Conservation (phyloP, 148 eudicot genomes). For the Cornus florida region DNA sequence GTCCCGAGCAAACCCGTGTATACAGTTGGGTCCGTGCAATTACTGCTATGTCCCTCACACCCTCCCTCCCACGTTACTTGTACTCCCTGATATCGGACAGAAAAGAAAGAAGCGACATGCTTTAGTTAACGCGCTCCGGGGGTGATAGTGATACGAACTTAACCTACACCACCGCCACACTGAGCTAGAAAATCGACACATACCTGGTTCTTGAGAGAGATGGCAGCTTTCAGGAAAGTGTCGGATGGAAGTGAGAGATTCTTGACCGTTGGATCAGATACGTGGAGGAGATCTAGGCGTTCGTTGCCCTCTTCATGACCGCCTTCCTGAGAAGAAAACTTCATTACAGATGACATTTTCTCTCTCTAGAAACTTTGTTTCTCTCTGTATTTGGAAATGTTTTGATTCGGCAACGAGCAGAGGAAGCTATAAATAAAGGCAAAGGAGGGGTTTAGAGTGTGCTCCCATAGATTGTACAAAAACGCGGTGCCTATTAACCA, state of each 20-base stretch:
- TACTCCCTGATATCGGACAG: conserved; percentile 38
- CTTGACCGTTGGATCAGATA: conserved; percentile 27
- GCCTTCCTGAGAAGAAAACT: conserved; percentile 21
- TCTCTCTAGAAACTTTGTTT: not conserved
- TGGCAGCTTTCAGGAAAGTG: conserved; percentile 46
- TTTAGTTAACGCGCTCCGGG: not conserved
- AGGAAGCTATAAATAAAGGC: too few species aligned
- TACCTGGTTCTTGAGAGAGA: conserved; percentile 63
- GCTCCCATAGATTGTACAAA: too few species aligned
- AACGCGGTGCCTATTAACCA: too few species aligned
- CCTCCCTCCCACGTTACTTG: conserved; percentile 47
- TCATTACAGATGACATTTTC: conserved; percentile 35
- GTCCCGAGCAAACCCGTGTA: conserved; percentile 69
- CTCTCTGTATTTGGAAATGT: not conserved
- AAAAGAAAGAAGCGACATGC: not conserved
- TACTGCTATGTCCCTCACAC: not conserved
- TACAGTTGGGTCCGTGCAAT: conserved; percentile 35
- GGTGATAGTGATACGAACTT: not conserved
- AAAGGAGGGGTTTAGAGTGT: too few species aligned
- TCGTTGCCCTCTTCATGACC: conserved; percentile 17
- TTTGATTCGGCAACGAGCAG: not conserved
- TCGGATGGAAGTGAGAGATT: conserved; percentile 33
- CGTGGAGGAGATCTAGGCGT: conserved; percentile 10
- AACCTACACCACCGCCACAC: conserved; percentile 9
- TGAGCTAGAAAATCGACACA: not conserved